Conservation (phyloP, 495 filamentous ascomycete species). For the Aspergillus olivimuriae region DNA sequence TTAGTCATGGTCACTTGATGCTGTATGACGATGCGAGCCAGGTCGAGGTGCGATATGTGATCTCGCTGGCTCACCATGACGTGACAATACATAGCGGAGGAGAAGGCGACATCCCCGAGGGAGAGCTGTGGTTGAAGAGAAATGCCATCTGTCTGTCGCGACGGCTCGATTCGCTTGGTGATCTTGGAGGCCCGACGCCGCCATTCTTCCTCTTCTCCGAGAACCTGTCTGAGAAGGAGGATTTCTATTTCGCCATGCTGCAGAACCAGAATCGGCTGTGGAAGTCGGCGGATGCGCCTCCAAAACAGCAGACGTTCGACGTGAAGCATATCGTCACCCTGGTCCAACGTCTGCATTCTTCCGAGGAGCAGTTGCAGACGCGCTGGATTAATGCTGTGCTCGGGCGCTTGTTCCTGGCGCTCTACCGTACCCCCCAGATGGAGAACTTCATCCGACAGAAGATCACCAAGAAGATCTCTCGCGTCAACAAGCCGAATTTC, state of each 20-base stretch:
- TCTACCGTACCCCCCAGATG: conserved; percentile 78
- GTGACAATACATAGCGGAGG: conserved; percentile 75
- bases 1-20: conserved; percentile 91
- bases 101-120: conserved; percentile 74
- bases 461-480: conserved; percentile 92
- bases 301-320: conserved; percentile 71
- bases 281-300: conserved; percentile 50
- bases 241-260: conserved; percentile 92
- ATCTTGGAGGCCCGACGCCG: conserved; percentile 52
- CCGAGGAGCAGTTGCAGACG: conserved; percentile 85
- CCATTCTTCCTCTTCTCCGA: conserved; percentile 94
- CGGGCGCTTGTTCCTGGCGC: conserved; percentile 76
- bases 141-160: conserved; percentile 85
- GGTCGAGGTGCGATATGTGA: conserved; percentile 89
- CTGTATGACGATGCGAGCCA: conserved; percentile 88
- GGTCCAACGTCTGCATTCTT: conserved; percentile 83
- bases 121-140: conserved; percentile 90
- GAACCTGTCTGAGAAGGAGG: conserved; percentile 91
- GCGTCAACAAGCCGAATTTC: conserved; percentile 87
- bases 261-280: conserved; percentile 69
- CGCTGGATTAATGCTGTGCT: conserved; percentile 92
- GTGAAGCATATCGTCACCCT: conserved; percentile 78
- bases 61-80: conserved; percentile 82
- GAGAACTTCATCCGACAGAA: conserved; percentile 74
- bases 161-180: conserved; percentile 56